Conservation (phyloP, 768 basidiomycete species). For the Boletellus ananas region DNA sequence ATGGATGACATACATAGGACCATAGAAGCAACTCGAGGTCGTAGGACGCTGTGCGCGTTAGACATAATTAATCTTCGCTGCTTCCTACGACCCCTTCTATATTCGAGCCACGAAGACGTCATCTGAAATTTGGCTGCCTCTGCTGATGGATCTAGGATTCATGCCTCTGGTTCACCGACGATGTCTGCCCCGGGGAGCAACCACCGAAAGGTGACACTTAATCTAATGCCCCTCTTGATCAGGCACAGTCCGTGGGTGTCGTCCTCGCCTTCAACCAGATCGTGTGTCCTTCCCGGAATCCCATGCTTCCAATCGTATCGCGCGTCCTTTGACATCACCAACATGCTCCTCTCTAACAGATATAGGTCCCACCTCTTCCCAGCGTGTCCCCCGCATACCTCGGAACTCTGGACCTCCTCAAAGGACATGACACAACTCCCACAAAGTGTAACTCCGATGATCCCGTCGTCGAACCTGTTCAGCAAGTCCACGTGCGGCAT, state of each 20-base stretch:
- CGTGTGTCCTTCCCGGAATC: slow-evolving; percentile 60
- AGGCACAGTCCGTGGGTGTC: slow-evolving; percentile 27
- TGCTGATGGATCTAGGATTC: slow-evolving; percentile 10
- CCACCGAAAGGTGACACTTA: slow-evolving; percentile 89
- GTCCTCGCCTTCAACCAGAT: slow-evolving; percentile 47
- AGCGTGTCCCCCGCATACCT: background rate
- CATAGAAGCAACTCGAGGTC: slow-evolving; percentile 22
- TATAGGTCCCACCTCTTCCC: slow-evolving; percentile 46
- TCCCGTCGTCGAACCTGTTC: slow-evolving; percentile 81
- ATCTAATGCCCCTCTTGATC: slow-evolving; percentile 51
- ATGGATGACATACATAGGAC: slow-evolving; percentile 20
- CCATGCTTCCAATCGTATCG: slow-evolving; percentile 89
- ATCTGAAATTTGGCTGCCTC: slow-evolving; percentile 1
- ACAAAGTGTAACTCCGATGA: slow-evolving; percentile 81
- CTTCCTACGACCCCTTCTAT: slow-evolving; percentile 3
- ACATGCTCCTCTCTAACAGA: slow-evolving; percentile 70
- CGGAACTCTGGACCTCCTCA: slow-evolving; percentile 24
- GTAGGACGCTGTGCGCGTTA: slow-evolving; percentile 28
- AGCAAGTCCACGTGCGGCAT: slow-evolving; percentile 84
- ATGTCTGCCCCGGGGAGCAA: slow-evolving; percentile 80
- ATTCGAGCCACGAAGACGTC: background rate
- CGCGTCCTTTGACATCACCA: slow-evolving; percentile 77
- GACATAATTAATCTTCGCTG: slow-evolving; percentile 26
- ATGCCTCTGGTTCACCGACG: slow-evolving; percentile 50
- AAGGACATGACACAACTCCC: slow-evolving; percentile 83